Percentiles rank a stretch among this genome's conserved stretches.
phyloP scores from a whole-genome alignment of 352 stramenopile genomes.

The Globisporangium sylvaticum region DNA sequence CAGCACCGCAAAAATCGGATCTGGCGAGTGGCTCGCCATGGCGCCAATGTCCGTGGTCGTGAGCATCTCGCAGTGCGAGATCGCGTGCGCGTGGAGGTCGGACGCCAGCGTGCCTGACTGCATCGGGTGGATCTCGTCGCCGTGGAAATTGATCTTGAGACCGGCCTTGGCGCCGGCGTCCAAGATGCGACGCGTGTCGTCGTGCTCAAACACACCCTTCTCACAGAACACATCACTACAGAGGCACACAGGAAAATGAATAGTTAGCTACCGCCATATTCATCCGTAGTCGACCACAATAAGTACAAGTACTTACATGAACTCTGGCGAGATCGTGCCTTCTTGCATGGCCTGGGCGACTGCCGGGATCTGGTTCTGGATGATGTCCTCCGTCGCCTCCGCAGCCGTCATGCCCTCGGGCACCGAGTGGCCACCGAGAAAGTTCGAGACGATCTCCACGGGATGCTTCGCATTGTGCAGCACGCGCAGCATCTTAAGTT shows the following conservation, averaged over 20 bases:
- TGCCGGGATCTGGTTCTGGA: constrained; percentile 71
- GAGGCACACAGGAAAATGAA: background rate
- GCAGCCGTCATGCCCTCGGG: constrained; percentile 65
- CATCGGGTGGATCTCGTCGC: constrained; percentile 75
- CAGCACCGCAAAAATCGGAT: constrained; percentile 67
- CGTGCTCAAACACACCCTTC: constrained; percentile 79
- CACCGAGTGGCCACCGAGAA: constrained; percentile 72
- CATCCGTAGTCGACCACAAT: background rate
- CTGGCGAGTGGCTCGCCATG: constrained; percentile 53
- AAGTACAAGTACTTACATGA: constrained; percentile 42
- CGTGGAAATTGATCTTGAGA: constrained; percentile 83
- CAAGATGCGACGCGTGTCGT: constrained; percentile 73
- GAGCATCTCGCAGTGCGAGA: constrained; percentile 80
- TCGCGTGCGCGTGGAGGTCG: constrained; percentile 51
- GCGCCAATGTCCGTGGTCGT: constrained; percentile 54
- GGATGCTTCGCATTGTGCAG: constrained; percentile 54
- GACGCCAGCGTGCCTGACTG: constrained; percentile 60
- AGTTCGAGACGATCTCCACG: constrained; percentile 79
- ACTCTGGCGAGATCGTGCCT: constrained; percentile 70
- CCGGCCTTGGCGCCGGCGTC: constrained; percentile 55
- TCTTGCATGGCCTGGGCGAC: constrained; percentile 63
- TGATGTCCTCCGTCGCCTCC: constrained; percentile 62
- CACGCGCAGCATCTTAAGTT: constrained; percentile 86
- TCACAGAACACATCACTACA: constrained; percentile 77
- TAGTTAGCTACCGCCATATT: background rate